These are phyloP conservation scores for Penicillium fimorum DNA, from an alignment of 495 filamentous ascomycete species.

Conservation along the genomic window DNA sequence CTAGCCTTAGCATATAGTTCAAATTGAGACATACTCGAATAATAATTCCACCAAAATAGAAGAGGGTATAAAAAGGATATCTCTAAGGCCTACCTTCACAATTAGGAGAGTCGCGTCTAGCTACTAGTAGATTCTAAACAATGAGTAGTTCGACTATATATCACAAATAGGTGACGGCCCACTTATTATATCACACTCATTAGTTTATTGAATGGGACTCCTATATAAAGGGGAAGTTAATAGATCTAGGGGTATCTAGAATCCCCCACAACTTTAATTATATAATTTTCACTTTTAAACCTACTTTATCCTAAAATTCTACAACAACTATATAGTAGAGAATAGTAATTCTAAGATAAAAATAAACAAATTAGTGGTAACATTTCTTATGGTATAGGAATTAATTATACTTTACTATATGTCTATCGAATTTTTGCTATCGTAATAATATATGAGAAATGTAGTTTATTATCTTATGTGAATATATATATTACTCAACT, in stretches of 20 bases:
- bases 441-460: no score
- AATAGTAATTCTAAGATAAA: not conserved
- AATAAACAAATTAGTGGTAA: not conserved
- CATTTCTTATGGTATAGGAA: not conserved
- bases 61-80: no score
- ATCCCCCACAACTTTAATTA: not conserved
- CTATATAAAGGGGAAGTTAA: not conserved
- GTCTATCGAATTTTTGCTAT: no score
- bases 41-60: not conserved
- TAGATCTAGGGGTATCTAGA: not conserved
- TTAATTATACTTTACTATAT: not conserved
- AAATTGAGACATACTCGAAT: not conserved
- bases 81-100: no score
- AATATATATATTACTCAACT: no score
- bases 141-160: no score
- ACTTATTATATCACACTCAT: no score
- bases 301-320: not conserved
- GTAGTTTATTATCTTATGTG: no score
- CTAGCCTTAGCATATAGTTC: not conserved
- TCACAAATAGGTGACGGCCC: no score
- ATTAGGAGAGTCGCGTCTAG: no score
- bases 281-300: not conserved
- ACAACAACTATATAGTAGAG: not conserved
- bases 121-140: no score
- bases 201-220: not conserved